phyloP scores from a whole-genome alignment of 2,329 filamentous ascomycete genomes.

The Colletotrichum aenigma region DNA sequence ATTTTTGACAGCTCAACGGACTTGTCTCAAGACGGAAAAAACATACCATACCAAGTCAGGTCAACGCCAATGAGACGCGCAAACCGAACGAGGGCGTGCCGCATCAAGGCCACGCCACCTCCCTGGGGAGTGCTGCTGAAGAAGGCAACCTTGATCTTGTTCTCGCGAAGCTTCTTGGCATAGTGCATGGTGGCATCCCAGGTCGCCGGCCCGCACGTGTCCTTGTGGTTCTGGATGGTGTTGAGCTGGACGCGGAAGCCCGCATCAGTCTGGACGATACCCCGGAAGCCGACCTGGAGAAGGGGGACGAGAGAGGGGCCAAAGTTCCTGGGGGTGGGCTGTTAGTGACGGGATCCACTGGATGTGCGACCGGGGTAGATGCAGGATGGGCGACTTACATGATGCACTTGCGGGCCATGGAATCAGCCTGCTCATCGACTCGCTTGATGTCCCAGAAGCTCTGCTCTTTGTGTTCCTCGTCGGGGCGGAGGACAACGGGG shows the following conservation, averaged over 20 bases:
- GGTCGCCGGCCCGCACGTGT: slow-evolving; percentile 64
- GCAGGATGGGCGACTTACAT: slow-evolving; percentile 54
- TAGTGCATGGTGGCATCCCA: slow-evolving; percentile 71
- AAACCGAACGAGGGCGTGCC: slow-evolving; percentile 78
- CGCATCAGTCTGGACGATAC: slow-evolving; percentile 73
- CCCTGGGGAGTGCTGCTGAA: slow-evolving; percentile 83
- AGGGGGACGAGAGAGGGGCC: slow-evolving; percentile 74
- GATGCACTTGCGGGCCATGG: slow-evolving; percentile 79
- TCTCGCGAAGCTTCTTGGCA: slow-evolving; percentile 64
- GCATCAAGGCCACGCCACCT: slow-evolving; percentile 83
- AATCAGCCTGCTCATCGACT: slow-evolving; percentile 84
- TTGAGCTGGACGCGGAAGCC: slow-evolving; percentile 66
- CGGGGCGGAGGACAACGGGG: slow-evolving; percentile 65
- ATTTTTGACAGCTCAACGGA: not conserved
- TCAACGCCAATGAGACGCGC: slow-evolving; percentile 70
- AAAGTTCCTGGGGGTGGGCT: slow-evolving; percentile 59
- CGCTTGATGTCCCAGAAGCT: slow-evolving; percentile 58
- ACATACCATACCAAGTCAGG: slow-evolving; percentile 72
- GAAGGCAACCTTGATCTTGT: slow-evolving; percentile 74
- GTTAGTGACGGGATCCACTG: not conserved
- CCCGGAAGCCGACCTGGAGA: slow-evolving; percentile 69
- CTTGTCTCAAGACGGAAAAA: not conserved
- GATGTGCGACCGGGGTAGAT: not conserved
- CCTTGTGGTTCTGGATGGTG: slow-evolving; percentile 60
- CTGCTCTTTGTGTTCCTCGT: slow-evolving; percentile 45